Evolutionary conservation across 73 alveolate genomes (phyloP), one percentile per base, ranked within the genome.

Genomic region (Paramecium primaurelia): DNA sequence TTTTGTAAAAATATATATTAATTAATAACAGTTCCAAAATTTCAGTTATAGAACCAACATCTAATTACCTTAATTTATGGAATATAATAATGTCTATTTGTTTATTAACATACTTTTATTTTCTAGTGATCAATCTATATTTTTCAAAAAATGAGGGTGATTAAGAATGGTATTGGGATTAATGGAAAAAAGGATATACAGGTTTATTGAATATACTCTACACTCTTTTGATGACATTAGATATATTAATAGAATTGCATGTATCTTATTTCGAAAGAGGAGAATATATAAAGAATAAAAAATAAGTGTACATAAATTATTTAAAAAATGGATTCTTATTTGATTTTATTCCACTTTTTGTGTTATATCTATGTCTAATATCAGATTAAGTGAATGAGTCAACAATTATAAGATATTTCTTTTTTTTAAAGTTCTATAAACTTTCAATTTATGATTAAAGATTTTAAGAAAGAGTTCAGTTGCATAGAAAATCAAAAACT

Each of bases 161-260:
- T 80, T 18, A 45, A 47, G 75, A 40, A 44, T 80, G 91, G 91
- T 80, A 45, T 22, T 80, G 91, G 91, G 47, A 80, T 80, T 80
- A 80, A 45, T 80, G 91, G 91, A 40, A 80, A 32, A 9, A 40
- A 26, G 91, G 91, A 18, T 80, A 47, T 40, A 42, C 71, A 25
- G 44, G 73, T 0, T 45, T 8, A 7, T 2, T 42, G 5, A 25
- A 80, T 80, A 40, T 20, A 2, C 0, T 80, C 2, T 80, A 45
- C 14, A 47, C 91, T 10, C 16, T 80, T 25, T 20, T 16, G 1
- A 20, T 80, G 71, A 47, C 73, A 44, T 44, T 80, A 44, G 91
- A 80, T 20, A 10, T 42, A 10, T 10, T 80, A 44, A 80, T 80
- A 22, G 91, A 80, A n/a, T 11, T 80, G 71, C 91, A 80, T 80